Evolutionary conservation across 371 early-diverging fungal species (phyloP).

Genomic region (Mucor circinelloides): DNA sequence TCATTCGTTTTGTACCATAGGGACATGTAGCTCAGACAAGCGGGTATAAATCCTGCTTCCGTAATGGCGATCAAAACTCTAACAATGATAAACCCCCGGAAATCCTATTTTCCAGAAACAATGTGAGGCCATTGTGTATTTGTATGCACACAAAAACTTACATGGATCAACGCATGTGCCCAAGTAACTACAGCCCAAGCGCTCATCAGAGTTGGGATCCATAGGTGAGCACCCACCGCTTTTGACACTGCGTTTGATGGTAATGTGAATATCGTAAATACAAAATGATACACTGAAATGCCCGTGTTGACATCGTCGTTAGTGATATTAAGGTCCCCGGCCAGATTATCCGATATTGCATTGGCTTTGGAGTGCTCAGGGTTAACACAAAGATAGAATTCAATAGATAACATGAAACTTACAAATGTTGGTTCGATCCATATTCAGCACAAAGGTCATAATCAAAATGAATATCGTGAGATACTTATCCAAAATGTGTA

Average conservation of each 20-base stretch:
- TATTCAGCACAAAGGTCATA: constrained; percentile 31
- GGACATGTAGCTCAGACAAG: constrained; percentile 58
- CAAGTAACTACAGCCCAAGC: constrained; percentile 63
- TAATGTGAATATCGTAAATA: constrained; percentile 41
- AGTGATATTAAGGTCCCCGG: constrained; percentile 37
- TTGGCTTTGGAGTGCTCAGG: constrained; percentile 27
- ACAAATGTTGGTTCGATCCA: constrained; percentile 30
- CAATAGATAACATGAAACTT: neutral
- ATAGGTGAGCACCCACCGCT: constrained; percentile 55
- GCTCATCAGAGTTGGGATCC: constrained; percentile 66
- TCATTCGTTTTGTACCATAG: constrained; percentile 62
- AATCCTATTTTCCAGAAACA: constrained; percentile 30
- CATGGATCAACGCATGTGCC: constrained; percentile 34
- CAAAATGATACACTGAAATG: constrained; percentile 31
- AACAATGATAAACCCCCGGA: constrained; percentile 29
- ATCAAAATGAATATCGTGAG: constrained; percentile 23
- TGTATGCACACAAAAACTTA: constrained; percentile 15
- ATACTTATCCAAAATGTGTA: constrained; percentile 16
- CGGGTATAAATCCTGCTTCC: constrained; percentile 66
- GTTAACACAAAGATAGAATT: neutral
- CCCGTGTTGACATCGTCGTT: constrained; percentile 39
- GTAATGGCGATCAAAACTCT: constrained; percentile 39
- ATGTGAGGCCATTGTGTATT: too few relatives aligned
- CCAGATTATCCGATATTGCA: constrained; percentile 45
- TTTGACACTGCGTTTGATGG: constrained; percentile 55